Evolutionary conservation across 1,284 basidiomycete species (phyloP), one percentile per base, ranked within the genome.

Genomic region (Xerocomus minutiporus): DNA sequence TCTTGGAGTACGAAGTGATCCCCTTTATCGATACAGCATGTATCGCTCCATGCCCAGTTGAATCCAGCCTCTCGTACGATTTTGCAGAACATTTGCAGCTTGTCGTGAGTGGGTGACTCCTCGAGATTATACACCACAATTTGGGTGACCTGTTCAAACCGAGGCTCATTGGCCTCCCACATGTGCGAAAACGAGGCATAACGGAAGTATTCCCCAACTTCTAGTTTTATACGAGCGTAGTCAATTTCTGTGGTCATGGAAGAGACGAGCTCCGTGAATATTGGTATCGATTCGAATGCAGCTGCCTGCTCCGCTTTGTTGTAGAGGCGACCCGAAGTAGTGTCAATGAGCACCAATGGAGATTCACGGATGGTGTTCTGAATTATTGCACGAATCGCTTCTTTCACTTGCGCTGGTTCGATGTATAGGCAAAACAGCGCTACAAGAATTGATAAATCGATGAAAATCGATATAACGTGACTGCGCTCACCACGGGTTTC

Each of bases 301-400:
- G 34, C 12, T 2, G 48, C 57, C 5, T 50, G 48, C 2, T 46
- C 15, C 0, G 9, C 28, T 28, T 49, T 47, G 53, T 48, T 4
- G 32, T 15, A 35, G 1, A 59, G 57, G 9, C 39, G 31, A 3
- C 57, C 57, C 9, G 57, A 44, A 2, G 7, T 8, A 7, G 54
- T 52, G 17, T 58, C 40, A 1, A 58, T 52, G 12, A 58, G 57
- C 1, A 59, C 40, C 0, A 8, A 39, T 2, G 57, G 57, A 1
- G 29, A 52, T 1, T 45, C 53, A 20, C 32, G 50, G 1, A 52
- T 50, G 8, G 40, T 11, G 15, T 32, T 25, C 3, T 41, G 42
- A n/a, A 59, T 12, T 0, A 41, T 41, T 5, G 0, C 9, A 17
- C 26, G 53, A 1, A 58, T 40, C 3, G 20, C 8, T 20, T 5